Base-by-base conservation (phyloP, 2,329 filamentous ascomycete species). In the Tothia fuscella region DNA sequence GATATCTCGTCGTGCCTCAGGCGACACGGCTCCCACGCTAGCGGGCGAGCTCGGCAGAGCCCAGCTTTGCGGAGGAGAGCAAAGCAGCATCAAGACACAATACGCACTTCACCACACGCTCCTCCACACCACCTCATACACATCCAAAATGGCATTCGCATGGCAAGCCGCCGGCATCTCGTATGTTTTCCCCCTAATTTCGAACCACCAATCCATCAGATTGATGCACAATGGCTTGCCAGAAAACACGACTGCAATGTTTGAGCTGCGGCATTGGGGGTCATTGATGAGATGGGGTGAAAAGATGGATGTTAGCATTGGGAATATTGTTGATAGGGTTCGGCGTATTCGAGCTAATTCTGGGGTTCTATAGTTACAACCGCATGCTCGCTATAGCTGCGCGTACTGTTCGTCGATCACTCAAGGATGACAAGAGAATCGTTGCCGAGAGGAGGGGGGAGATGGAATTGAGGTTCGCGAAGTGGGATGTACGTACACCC, bases 101-200 rank as follows among this genome's bases (percentile, higher is more conserved):
- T 35, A 9, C 32, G 10, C 32, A 10, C 43, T 38, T 34, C 36
- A 39, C 14, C 41, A 32, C 36, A 49, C 53, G 46, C 30, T 10
- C 13, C 12, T 20, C 49, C 51, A 48, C 32, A 56, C 36, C 25
- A 49, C 31, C 21, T 30, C 38, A 26, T 25, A 36, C 38, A 57
- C 57, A 61, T 56, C 59, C 76, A 85, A 76, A 71, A 98, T 96
- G 91, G 74, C 82, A 70, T 89, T 88, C 73, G 85, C 88, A 64
- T 98, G 89, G 91, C 96, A 95, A 83, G 78, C 88, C 62, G 85
- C 91, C 65, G 91, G 91, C 69, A 74, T 96, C 64, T 93, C 80
- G 88, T 94, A 82, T 66, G 85, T 74, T 38, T 38, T 26, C 43
- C 22, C 40, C 37, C 30, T 41, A 39, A 48, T 53, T 47, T 10